Percentiles rank a stretch among this genome's conserved stretches.
Evolutionary conservation across 1,284 basidiomycete species (phyloP).

Genomic region (Puccinia hordei): DNA sequence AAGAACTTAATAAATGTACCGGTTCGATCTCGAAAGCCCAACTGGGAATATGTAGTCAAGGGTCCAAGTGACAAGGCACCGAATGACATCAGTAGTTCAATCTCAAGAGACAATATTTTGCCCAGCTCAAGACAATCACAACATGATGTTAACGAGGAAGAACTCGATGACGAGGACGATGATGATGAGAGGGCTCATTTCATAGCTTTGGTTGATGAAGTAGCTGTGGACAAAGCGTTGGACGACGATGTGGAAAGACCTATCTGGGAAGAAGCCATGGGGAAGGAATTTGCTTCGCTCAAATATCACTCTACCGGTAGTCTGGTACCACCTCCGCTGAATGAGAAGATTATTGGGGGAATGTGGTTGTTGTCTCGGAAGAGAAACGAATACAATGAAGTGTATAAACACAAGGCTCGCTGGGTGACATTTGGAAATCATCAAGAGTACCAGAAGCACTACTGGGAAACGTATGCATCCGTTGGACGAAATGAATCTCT

Average conservation of each 20-base stretch:
- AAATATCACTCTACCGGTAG: background rate
- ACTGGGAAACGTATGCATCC: too few relatives aligned
- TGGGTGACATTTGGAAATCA: too few relatives aligned
- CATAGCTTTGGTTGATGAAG: background rate
- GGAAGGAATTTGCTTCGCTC: background rate
- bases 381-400: background rate
- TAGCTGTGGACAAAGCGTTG: background rate
- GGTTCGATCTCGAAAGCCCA: background rate
- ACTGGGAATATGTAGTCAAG: background rate
- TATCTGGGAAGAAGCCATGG: slow-evolving; percentile 9
- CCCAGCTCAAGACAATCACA: background rate
- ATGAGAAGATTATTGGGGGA: slow-evolving; percentile 29
- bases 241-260: background rate
- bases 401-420: too few relatives aligned
- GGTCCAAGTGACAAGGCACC: background rate
- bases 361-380: slow-evolving; percentile 28
- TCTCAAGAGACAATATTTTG: background rate
- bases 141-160: background rate
- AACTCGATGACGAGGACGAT: background rate
- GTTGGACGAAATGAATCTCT: too few relatives aligned
- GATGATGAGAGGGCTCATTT: background rate
- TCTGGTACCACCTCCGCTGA: background rate
- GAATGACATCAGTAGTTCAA: background rate
- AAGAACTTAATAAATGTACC: too few relatives aligned
- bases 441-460: too few relatives aligned